Evolutionary conservation across 345 rosid species (phyloP), one percentile per base, ranked within the genome.

Genomic region (Eucalyptus shirleyi): DNA sequence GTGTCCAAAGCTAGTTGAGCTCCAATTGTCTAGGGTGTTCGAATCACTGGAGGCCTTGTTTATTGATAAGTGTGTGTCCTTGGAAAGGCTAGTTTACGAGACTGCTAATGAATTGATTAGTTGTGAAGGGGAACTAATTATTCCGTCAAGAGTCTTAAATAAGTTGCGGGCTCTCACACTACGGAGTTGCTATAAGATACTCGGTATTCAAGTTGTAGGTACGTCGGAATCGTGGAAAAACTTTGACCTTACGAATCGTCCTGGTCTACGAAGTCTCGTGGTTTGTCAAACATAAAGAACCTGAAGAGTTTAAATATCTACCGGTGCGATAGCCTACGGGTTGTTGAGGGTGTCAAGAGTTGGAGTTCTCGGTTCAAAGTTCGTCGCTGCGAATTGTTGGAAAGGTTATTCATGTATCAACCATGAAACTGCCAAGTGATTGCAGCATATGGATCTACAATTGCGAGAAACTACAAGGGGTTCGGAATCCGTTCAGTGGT

Each of bases 151-250:
- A 72, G 5, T 72, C 82, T 37, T 72, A 19, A 72, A 11, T 19
- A 72, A 72, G 45, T 19, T 72, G 28, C 45, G 45, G 0, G 6
- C 2, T 72, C 82, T 72, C 28, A 10, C 0, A 19, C 28, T 72
- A 15, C 0, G 2, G 3, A 0, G 0, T 2, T 72, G 45, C 5
- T 0, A 1, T 19, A 72, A 37, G 28, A 77, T 77, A 5, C 47
- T 77, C 5, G 5, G 37, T 44, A 77, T 77, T 77, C 83, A 37
- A 77, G 47, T 77, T 9, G 45, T 77, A 77, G 83, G 83, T 37
- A 6, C 16, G 9, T 77, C 28, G 5, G 83, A 77, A 37, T 37
- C 45, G 16, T 77, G 28, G 83, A 15, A 77, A 21, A 0, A 0
- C 0, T 6, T 77, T 9, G 1, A 6, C 4, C 83, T 77, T 77